phyloP scores from a whole-genome alignment of 345 rosid species.

The Rhizophora mangle region DNA sequence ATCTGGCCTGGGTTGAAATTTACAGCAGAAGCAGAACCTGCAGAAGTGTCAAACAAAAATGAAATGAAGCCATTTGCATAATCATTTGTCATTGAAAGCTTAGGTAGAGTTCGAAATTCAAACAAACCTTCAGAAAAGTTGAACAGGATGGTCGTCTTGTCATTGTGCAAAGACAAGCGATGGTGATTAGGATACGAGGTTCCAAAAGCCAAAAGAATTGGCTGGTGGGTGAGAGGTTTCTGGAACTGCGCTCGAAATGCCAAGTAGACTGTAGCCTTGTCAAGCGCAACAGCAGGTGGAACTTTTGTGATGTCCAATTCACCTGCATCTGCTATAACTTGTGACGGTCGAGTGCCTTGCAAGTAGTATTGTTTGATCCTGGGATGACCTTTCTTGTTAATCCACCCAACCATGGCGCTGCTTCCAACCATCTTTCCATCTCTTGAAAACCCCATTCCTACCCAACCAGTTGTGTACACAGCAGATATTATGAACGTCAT shows the following conservation, averaged over 20 bases:
- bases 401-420: conserved; percentile 89
- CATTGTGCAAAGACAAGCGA: conserved; percentile 58
- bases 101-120: not conserved
- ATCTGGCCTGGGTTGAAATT: conserved; percentile 31
- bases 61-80: too few relatives aligned
- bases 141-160: conserved; percentile 58
- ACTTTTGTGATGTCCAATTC: conserved; percentile 62
- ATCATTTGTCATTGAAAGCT: not conserved
- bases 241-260: conserved; percentile 74
- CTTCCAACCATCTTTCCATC: conserved; percentile 93
- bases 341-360: conserved; percentile 53
- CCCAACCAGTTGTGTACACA: conserved; percentile 88
- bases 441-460: conserved; percentile 79
- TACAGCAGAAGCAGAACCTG: conserved; percentile 42
- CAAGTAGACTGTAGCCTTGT: conserved; percentile 69
- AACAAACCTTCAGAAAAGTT: conserved; percentile 66
- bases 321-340: conserved; percentile 69
- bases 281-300: conserved; percentile 67
- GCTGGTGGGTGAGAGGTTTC: conserved; percentile 46
- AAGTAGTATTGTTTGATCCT: conserved; percentile 73
- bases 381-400: conserved; percentile 65
- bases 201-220: conserved; percentile 72
- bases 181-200: conserved; percentile 44
- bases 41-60: not conserved
- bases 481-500: conserved; percentile 72